phyloP scores from a whole-genome alignment of 2,329 filamentous ascomycete genomes.

The Botrytis paeoniae region DNA sequence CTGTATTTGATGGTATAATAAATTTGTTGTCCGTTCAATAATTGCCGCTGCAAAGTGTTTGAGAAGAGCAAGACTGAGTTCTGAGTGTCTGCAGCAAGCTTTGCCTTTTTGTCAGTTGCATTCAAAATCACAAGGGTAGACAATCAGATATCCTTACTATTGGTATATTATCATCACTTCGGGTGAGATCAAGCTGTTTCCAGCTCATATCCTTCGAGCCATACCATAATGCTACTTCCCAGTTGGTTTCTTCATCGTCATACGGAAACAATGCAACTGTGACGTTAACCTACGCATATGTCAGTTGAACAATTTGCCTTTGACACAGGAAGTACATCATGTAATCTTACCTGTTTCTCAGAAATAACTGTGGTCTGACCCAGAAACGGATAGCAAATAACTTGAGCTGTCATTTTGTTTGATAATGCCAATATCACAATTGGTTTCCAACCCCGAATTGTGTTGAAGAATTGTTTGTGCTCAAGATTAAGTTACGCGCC shows the following conservation, averaged over 20 bases:
- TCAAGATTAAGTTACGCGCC: background rate
- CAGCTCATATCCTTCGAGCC: background rate
- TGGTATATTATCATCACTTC: background rate
- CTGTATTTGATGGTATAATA: slow-evolving; percentile 6
- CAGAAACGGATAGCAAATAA: slow-evolving; percentile 4
- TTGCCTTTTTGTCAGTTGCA: background rate
- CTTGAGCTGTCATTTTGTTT: slow-evolving; percentile 1
- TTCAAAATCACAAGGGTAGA: background rate
- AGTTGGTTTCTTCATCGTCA: background rate
- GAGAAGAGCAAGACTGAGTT: background rate
- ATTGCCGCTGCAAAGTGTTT: background rate
- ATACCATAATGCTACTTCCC: slow-evolving; percentile 17
- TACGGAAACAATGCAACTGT: slow-evolving; percentile 6
- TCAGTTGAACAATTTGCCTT: background rate
- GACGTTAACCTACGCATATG: background rate
- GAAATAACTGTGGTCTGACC: background rate
- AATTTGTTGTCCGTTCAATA: background rate
- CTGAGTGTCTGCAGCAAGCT: background rate
- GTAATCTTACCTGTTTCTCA: background rate
- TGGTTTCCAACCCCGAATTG: background rate
- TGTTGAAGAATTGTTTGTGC: background rate
- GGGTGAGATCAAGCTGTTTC: slow-evolving; percentile 5
- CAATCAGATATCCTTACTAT: background rate
- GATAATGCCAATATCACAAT: background rate
- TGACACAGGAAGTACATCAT: background rate